Evolutionary conservation across 1,139 yeast genomes (phyloP).

Genomic region (Blastobotrys aristatus): DNA sequence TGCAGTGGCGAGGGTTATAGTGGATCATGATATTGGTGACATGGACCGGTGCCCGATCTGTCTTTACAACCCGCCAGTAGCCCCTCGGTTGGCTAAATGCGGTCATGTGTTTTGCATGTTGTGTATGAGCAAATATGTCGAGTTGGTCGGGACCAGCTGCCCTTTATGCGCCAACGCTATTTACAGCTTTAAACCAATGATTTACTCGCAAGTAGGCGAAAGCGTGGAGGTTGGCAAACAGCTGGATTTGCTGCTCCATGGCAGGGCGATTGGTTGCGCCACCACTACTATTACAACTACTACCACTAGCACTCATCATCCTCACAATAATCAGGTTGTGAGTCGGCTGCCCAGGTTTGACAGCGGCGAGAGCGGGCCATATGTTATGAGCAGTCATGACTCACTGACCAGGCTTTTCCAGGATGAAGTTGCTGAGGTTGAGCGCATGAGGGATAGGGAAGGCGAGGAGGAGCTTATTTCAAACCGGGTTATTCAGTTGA

Average conservation of each 20-base stretch:
- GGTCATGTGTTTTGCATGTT: constrained; percentile 18
- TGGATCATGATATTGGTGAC: constrained; percentile 17
- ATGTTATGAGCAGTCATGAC: not conserved
- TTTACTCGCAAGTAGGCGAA: constrained; percentile 5
- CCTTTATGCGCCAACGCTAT: constrained; percentile 17
- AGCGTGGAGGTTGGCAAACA: constrained; percentile 6
- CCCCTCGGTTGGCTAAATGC: constrained; percentile 17
- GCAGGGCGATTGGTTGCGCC: constrained; percentile 3
- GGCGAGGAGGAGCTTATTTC: constrained; percentile 9
- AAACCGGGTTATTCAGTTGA: constrained; percentile 1
- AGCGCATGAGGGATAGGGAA: not conserved
- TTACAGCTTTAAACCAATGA: constrained; percentile 15
- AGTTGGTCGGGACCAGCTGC: constrained; percentile 12
- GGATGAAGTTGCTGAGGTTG: constrained; percentile 2
- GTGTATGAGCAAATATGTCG: constrained; percentile 14
- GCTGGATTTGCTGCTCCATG: constrained; percentile 11
- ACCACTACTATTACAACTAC: not conserved
- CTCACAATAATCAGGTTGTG: not conserved
- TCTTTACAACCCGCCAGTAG: constrained; percentile 18
- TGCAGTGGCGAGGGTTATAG: constrained; percentile 13
- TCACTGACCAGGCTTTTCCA: not conserved
- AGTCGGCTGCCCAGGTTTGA: not conserved
- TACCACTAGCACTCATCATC: not conserved
- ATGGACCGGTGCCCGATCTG: constrained; percentile 20
- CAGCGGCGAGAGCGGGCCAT: not conserved